A percentile compares a stretch with the other conserved stretches of the same genome.
phyloP scores from a whole-genome alignment of 805 yeast species.

The Myxozyma geophila region DNA sequence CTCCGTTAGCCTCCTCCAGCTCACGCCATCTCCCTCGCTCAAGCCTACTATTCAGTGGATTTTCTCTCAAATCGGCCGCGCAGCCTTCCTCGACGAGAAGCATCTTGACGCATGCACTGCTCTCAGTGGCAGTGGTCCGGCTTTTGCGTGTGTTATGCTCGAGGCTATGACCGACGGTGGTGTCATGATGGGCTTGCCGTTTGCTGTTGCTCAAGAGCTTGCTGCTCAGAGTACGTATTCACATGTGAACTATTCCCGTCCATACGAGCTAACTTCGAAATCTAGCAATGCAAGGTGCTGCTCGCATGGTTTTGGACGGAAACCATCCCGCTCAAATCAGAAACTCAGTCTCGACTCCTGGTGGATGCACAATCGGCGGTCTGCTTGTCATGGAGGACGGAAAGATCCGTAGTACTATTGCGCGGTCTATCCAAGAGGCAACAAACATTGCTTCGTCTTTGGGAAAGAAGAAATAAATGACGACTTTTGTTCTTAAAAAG shows the following conservation, averaged over 20 bases:
- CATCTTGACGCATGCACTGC: constrained; percentile 97
- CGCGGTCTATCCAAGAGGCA: constrained; percentile 89
- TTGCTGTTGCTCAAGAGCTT: constrained; percentile 75
- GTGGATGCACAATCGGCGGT: constrained; percentile 97
- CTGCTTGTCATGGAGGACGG: constrained; percentile 88
- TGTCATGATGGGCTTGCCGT: constrained; percentile 90
- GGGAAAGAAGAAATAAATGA: constrained; percentile 33
- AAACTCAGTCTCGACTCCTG: constrained; percentile 93
- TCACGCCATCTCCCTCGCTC: constrained; percentile 41
- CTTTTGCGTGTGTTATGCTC: constrained; percentile 84
- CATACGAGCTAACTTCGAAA: neutral
- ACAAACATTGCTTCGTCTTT: constrained; percentile 55
- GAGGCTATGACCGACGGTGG: constrained; percentile 95
- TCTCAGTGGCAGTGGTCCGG: constrained; percentile 95
- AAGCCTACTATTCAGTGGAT: constrained; percentile 48
- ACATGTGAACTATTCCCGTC: neutral
- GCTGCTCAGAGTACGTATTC: constrained; percentile 84
- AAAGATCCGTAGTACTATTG: constrained; percentile 84
- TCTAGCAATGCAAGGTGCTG: constrained; percentile 63
- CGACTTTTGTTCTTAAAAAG: neutral
- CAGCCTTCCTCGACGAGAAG: constrained; percentile 61
- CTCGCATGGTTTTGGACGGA: constrained; percentile 81
- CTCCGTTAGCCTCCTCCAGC: constrained; percentile 26
- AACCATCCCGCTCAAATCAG: constrained; percentile 88
- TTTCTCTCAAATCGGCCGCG: constrained; percentile 50